These are phyloP conservation scores for Penicillium rolfsii DNA, from an alignment of 2,329 filamentous ascomycete genomes.

Conservation along the genomic window DNA sequence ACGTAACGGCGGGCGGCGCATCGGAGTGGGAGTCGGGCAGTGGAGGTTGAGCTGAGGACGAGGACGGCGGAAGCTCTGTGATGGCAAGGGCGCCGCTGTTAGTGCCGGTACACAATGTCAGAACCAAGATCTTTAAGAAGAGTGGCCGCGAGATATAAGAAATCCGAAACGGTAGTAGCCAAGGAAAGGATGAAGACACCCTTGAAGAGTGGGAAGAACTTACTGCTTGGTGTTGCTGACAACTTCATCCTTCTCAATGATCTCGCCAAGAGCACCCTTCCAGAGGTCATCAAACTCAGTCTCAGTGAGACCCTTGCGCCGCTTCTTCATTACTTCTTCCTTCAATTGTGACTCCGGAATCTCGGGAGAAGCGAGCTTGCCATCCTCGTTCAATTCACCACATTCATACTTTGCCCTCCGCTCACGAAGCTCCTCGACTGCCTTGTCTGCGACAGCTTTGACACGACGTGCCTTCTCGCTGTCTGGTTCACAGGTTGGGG, in stretches of 20 bases:
- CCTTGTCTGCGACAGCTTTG: conserved; percentile 83
- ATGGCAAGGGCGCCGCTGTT: conserved; percentile 77
- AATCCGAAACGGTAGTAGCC: conserved; percentile 26
- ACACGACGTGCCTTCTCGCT: conserved; percentile 87
- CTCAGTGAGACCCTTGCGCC: conserved; percentile 80
- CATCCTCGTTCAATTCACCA: conserved; percentile 69
- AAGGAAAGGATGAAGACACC: conserved; percentile 20
- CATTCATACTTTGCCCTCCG: conserved; percentile 90
- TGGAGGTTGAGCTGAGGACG: conserved; percentile 80
- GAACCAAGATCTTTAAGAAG: conserved; percentile 38
- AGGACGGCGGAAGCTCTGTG: conserved; percentile 71
- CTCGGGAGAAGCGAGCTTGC: conserved; percentile 66
- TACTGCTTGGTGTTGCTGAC: conserved; percentile 61
- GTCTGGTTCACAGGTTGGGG: conserved; percentile 92
- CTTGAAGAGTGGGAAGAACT: conserved; percentile 42
- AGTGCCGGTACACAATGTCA: conserved; percentile 66
- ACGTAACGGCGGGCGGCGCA: conserved; percentile 52
- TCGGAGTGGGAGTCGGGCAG: conserved; percentile 85
- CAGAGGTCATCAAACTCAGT: conserved; percentile 87
- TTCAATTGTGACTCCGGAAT: conserved; percentile 73
- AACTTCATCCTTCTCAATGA: conserved; percentile 62
- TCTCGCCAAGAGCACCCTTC: conserved; percentile 55
- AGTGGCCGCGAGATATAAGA: conserved; percentile 19
- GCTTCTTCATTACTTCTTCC: conserved; percentile 72
- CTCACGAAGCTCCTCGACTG: conserved; percentile 82